Conservation (phyloP, 2,329 filamentous ascomycete species). For the Colletotrichum paranaense region DNA sequence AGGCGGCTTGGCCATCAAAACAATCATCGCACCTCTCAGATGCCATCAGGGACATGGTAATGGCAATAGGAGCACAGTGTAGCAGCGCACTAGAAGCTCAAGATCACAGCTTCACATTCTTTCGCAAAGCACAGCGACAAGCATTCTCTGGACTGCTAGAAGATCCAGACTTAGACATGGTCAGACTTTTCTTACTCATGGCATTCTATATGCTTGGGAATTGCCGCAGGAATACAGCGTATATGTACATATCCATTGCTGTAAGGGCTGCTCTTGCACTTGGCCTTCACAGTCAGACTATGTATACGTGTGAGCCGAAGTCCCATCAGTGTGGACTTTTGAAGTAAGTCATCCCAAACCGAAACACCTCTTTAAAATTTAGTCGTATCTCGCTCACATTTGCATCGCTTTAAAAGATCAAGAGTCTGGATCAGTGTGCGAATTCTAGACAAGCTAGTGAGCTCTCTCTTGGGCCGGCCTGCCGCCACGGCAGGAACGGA, state of each 20-base stretch:
- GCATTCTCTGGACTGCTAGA: neutral
- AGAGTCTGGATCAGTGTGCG: constrained; percentile 51
- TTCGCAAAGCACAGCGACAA: constrained; percentile 11
- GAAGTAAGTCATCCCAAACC: neutral
- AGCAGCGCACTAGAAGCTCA: neutral
- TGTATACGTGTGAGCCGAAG: neutral
- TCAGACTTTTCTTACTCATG: neutral
- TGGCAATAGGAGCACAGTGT: neutral
- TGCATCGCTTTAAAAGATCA: neutral
- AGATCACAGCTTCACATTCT: neutral
- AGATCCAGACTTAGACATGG: neutral
- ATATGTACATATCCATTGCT: neutral
- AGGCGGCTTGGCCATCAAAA: neutral
- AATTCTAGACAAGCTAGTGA: constrained; percentile 51
- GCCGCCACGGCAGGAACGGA: constrained; percentile 40
- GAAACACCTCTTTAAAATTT: too few relatives aligned
- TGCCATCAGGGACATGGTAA: neutral
- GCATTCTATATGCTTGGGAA: neutral
- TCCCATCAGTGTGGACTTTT: neutral
- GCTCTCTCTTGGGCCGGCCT: constrained; percentile 50
- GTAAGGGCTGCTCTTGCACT: neutral
- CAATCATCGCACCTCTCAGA: neutral
- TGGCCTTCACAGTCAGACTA: neutral
- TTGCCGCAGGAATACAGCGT: neutral
- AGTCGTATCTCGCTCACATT: neutral